phyloP scores from a whole-genome alignment of 192 early-diverging fungal species.

The Ambispora gerdemannii region DNA sequence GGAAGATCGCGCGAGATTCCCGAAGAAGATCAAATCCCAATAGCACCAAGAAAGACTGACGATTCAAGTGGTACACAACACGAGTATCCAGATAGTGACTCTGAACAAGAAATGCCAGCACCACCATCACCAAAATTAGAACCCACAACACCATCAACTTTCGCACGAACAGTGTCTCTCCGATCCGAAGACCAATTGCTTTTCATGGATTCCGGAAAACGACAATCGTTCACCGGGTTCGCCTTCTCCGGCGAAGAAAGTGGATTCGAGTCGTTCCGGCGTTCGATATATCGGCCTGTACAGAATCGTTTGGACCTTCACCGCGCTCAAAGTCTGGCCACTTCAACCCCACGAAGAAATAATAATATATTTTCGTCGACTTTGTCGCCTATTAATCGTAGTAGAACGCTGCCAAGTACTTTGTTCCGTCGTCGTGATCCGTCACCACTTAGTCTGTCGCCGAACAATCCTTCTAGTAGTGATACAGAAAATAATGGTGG shows the following conservation, averaged over 20 bases:
- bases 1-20: neutral
- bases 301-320: neutral
- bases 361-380: constrained; percentile 4
- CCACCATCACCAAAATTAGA: neutral
- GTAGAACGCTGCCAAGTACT: constrained; percentile 18
- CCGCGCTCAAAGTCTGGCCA: neutral
- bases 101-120: neutral
- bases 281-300: constrained; percentile 39
- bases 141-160: neutral
- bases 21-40: constrained; percentile 6
- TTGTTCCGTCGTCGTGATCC: neutral
- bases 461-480: neutral
- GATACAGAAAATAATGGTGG: neutral
- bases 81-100: neutral
- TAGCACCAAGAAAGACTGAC: neutral
- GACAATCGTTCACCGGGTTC: constrained; percentile 47
- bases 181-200: constrained; percentile 34
- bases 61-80: neutral
- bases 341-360: neutral
- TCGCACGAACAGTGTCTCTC: neutral
- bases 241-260: constrained; percentile 44
- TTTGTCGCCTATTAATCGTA: neutral
- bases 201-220: constrained; percentile 43
- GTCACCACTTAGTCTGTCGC: neutral
- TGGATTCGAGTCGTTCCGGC: constrained; percentile 39